A percentile compares a stretch with the other conserved stretches of the same genome.
Conservation (phyloP, 1,284 basidiomycete genomes). For the Cryptococcus jaspeensis region DNA sequence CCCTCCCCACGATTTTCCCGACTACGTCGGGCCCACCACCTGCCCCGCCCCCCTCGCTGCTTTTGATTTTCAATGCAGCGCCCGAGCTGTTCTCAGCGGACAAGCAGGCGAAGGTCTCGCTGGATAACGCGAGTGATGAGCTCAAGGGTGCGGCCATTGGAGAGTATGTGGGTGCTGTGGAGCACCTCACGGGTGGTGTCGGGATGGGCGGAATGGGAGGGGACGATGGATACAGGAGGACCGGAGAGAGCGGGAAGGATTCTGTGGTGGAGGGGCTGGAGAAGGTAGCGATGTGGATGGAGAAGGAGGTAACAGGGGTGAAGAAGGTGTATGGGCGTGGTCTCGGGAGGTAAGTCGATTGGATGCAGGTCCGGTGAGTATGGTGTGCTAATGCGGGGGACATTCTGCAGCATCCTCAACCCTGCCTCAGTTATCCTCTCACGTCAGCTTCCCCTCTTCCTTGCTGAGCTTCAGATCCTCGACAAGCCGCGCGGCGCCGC, state of each 20-base stretch:
- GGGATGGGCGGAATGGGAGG: conserved; percentile 1
- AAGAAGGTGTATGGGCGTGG: conserved; percentile 37
- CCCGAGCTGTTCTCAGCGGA: conserved; percentile 23
- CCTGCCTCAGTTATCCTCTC: conserved; percentile 45
- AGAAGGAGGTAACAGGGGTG: conserved; percentile 37
- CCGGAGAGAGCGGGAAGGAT: conserved; percentile 27
- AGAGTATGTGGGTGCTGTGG: conserved; percentile 43
- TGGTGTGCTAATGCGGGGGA: not conserved
- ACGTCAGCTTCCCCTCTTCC: conserved; percentile 49
- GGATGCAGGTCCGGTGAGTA: not conserved
- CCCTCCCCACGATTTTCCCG: conserved; percentile 35
- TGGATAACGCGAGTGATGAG: conserved; percentile 38
- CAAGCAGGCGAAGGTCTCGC: conserved; percentile 6
- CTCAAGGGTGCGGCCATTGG: conserved; percentile 41
- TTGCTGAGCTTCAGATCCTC: conserved; percentile 47
- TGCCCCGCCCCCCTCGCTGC: conserved; percentile 32
- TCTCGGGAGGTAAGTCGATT: conserved; percentile 22
- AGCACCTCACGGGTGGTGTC: conserved; percentile 31
- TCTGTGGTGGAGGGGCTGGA: conserved; percentile 41
- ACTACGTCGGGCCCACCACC: conserved; percentile 26
- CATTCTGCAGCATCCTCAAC: conserved; percentile 25
- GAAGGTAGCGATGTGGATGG: conserved; percentile 47
- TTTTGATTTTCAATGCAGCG: conserved; percentile 33
- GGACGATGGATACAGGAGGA: conserved; percentile 10
- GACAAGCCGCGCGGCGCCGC: conserved; percentile 35